Evolutionary conservation across 2,329 filamentous ascomycete genomes (phyloP), one percentile per base, ranked within the genome.

Genomic region (Blumeriella jaapii): DNA sequence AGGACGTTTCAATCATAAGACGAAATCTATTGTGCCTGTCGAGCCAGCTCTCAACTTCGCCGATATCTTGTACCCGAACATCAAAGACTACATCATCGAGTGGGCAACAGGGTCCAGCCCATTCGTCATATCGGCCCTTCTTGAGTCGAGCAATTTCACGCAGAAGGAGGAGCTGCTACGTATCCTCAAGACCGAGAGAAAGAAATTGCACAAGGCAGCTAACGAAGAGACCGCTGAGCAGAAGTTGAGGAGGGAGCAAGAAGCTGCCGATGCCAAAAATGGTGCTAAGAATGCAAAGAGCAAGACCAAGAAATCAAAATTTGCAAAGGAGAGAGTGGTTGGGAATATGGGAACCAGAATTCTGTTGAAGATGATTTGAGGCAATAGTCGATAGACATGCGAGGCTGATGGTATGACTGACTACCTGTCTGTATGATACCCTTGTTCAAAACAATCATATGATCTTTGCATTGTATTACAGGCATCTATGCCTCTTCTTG

Each of bases 51-150:
- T 96, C 37, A 70, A 78, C 31, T 98, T 98, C 56, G 76, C 83
- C 41, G 71, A 81, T 45, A 64, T 81, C 31, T 67, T 98, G n/a
- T 96, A 89, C 56, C 74, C 78, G 5, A 64, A 81, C 42, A 87
- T 96, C 58, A 73, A 82, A 55, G 71, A 77, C 1, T 65, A 83
- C 47, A 61, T 93, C 15, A 58, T 91, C 39, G 65, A 74, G 13
- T 98, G 91, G 91, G 87, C 89, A 0, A 87, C 78, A 0, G 82
- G 87, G 0, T 72, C 79, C 1, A 86, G 85, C 48, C 83, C 82
- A 1, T 96, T 94, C 50, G 83, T 93, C 8, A 69, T 95, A 3
- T 71, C 96, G 16, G 81, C 77, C 11, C 62, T 96, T 46, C 60
- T 87, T 4, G 89, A 96, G 61, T 72, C 80, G 0, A 66, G 71